A percentile compares a stretch with the other conserved stretches of the same genome.
Evolutionary conservation across 2,329 filamentous ascomycete species (phyloP).

Genomic region (Pseudogymnoascus sp.): DNA sequence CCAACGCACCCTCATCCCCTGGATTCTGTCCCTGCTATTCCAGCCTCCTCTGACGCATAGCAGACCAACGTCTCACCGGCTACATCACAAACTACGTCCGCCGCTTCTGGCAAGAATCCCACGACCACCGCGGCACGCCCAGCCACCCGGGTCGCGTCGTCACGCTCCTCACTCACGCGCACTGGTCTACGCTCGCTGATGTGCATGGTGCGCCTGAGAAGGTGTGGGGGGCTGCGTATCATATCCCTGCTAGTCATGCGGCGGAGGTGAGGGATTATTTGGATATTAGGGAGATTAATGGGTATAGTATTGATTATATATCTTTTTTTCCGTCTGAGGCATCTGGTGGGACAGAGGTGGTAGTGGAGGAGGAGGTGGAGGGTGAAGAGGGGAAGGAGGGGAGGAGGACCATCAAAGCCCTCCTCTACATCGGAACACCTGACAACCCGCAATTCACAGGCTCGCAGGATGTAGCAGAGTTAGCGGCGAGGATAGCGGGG

Average conservation of each 20-base stretch:
- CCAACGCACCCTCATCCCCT: too few relatives aligned
- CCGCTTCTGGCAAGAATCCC: slow-evolving; percentile 97
- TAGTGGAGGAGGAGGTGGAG: background rate
- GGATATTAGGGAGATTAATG: slow-evolving; percentile 94
- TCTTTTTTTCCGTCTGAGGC: slow-evolving; percentile 58
- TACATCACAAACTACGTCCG: slow-evolving; percentile 92
- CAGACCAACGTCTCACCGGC: slow-evolving; percentile 76
- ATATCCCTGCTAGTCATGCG: slow-evolving; percentile 64
- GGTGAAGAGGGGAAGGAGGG: background rate
- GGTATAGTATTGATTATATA: slow-evolving; percentile 88
- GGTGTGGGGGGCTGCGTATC: slow-evolving; percentile 91
- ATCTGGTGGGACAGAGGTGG: slow-evolving; percentile 18
- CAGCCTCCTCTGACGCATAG: background rate
- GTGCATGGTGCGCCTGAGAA: slow-evolving; percentile 55
- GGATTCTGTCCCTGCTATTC: background rate
- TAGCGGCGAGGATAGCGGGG: slow-evolving; percentile 72
- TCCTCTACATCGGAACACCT: slow-evolving; percentile 93
- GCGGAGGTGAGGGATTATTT: slow-evolving; percentile 80
- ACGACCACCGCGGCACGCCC: slow-evolving; percentile 91
- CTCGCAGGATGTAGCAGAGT: slow-evolving; percentile 64
- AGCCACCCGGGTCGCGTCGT: slow-evolving; percentile 82
- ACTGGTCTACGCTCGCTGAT: slow-evolving; percentile 68
- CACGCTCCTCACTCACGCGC: slow-evolving; percentile 75
- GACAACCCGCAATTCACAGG: slow-evolving; percentile 88
- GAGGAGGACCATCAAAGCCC: slow-evolving; percentile 36